phyloP scores from a whole-genome alignment of 2,329 filamentous ascomycete species.

The Cladophialophora yegresii region DNA sequence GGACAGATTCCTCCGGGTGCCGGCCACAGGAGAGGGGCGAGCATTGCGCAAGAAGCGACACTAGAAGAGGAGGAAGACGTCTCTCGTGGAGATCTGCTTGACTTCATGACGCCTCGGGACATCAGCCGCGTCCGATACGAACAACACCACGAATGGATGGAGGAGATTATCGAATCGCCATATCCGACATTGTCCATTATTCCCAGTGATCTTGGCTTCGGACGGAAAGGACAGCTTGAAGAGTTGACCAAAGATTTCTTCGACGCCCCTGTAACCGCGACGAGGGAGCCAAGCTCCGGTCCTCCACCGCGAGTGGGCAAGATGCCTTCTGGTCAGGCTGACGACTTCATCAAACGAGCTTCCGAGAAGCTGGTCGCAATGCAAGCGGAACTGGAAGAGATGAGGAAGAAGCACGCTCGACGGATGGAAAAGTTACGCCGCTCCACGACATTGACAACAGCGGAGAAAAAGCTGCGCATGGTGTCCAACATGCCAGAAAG shows the following conservation, averaged over 20 bases:
- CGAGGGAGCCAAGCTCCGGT: conserved; percentile 36
- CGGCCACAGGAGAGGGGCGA: conserved; percentile 48
- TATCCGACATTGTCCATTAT: conserved; percentile 83
- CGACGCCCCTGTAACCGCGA: conserved; percentile 56
- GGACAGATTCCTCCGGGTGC: conserved; percentile 28
- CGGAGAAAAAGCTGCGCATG: conserved; percentile 73
- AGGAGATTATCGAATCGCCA: conserved; percentile 89
- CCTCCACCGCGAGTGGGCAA: conserved; percentile 55
- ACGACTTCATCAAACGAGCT: conserved; percentile 80
- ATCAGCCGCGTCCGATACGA: conserved; percentile 84
- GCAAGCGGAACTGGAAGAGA: conserved; percentile 77
- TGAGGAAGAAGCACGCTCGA: conserved; percentile 77
- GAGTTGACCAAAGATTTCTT: conserved; percentile 83
- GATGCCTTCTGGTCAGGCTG: conserved; percentile 73
- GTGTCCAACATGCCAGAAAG: conserved; percentile 53
- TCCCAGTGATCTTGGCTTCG: conserved; percentile 82
- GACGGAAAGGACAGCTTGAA: conserved; percentile 78
- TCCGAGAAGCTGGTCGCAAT: conserved; percentile 70
- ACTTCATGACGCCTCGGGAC: conserved; percentile 84
- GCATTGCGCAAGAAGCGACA: conserved; percentile 49
- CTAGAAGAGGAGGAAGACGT: conserved; percentile 90
- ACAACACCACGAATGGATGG: conserved; percentile 99
- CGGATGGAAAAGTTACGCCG: conserved; percentile 73
- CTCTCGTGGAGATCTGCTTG: conserved; percentile 82
- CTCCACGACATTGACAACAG: conserved; percentile 67